Conservation (phyloP, 2,329 filamentous ascomycete species). For the Chalara sp. region DNA sequence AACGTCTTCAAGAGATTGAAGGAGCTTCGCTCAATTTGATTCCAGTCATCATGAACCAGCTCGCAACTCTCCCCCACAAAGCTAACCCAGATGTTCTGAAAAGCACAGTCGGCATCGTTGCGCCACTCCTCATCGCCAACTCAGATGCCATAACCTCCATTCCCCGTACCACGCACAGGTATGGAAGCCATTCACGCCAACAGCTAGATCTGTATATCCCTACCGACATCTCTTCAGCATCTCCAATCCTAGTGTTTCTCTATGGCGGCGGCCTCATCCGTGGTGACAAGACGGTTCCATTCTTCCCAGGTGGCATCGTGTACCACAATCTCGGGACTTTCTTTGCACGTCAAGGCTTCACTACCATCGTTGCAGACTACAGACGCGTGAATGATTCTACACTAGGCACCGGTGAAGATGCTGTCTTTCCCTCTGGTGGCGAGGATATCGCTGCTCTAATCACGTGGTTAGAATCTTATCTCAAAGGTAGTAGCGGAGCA, state of each 20-base stretch:
- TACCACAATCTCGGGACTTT: slow-evolving; percentile 25
- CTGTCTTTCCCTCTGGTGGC: slow-evolving; percentile 20
- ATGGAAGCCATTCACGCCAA: slow-evolving; percentile 24
- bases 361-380: slow-evolving; percentile 23
- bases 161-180: slow-evolving; percentile 13
- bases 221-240: slow-evolving; percentile 1
- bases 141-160: slow-evolving; percentile 18
- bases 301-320: slow-evolving; percentile 13
- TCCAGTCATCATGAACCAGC: too few relatives aligned
- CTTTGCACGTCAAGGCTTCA: slow-evolving; percentile 20
- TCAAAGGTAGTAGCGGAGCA: slow-evolving; percentile 1
- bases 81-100: slow-evolving; percentile 7
- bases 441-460: slow-evolving; percentile 21
- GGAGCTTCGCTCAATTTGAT: too few relatives aligned
- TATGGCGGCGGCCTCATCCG: slow-evolving; percentile 23
- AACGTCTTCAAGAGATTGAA: too few relatives aligned
- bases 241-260: slow-evolving; percentile 24
- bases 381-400: slow-evolving; percentile 16
- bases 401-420: slow-evolving; percentile 18
- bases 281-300: slow-evolving; percentile 19
- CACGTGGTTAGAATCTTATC: slow-evolving; percentile 16
- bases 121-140: slow-evolving; percentile 17
- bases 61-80: too few relatives aligned
- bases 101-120: slow-evolving; percentile 19
- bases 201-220: slow-evolving; percentile 22